Conservation (phyloP, 768 basidiomycete genomes). For the Tricholoma flavovirens region DNA sequence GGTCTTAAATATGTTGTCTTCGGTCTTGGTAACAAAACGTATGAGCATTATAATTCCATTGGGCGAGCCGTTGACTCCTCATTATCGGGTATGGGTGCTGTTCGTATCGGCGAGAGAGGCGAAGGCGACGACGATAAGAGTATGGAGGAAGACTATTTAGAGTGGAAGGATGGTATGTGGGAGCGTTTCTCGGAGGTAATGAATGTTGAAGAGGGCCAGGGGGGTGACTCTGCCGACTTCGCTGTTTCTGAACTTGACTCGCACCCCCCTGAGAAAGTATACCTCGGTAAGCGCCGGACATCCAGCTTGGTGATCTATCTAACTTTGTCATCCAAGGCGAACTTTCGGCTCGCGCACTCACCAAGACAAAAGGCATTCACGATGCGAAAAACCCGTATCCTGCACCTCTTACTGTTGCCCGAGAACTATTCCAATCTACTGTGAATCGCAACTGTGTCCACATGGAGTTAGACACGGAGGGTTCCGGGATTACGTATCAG, state of each 20-base stretch:
- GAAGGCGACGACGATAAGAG: conserved; percentile 99
- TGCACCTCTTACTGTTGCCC: conserved; percentile 69
- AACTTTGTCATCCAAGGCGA: conserved; percentile 52
- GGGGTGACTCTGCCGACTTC: conserved; percentile 93
- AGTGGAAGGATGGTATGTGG: conserved; percentile 99
- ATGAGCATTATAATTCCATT: conserved; percentile 95
- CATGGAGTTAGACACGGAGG: conserved; percentile 89
- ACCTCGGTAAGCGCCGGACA: conserved; percentile 57
- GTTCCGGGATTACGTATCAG: conserved; percentile 96
- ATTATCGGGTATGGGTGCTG: conserved; percentile 74
- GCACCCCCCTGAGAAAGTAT: conserved; percentile 83
- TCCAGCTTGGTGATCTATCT: conserved; percentile 5
- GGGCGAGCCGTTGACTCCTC: conserved; percentile 70
- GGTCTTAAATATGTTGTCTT: conserved; percentile 95
- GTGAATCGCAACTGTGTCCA: conserved; percentile 90
- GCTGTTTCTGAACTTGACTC: conserved; percentile 76
- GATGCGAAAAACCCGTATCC: conserved; percentile 97
- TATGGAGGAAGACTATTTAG: conserved; percentile 99
- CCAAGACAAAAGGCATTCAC: conserved; percentile 91
- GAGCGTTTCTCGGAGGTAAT: conserved; percentile 76
- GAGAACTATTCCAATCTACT: conserved; percentile 76
- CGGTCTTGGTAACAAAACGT: conserved; percentile 87
- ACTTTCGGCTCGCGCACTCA: conserved; percentile 90
- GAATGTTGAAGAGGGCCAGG: conserved; percentile 93
- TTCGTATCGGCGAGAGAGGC: conserved; percentile 81